Conservation (phyloP, 2,329 filamentous ascomycete genomes). For the Saccharata proteae region DNA sequence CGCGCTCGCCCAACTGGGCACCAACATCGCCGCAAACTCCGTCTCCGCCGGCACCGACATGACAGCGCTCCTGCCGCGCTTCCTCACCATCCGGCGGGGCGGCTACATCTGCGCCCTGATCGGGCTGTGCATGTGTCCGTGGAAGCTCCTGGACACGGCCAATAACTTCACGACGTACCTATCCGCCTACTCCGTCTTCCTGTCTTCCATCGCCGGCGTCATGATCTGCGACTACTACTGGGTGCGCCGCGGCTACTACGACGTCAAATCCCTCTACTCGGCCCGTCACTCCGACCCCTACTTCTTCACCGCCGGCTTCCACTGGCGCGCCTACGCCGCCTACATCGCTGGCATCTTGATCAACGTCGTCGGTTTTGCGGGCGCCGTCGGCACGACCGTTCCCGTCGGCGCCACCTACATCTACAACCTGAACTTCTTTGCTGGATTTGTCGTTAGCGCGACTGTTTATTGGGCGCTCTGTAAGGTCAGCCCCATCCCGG, state of each 20-base stretch:
- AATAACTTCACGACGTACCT: slow-evolving; percentile 89
- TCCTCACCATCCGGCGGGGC: slow-evolving; percentile 73
- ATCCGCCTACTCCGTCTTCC: slow-evolving; percentile 82
- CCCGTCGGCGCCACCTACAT: slow-evolving; percentile 72
- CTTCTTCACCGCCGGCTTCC: slow-evolving; percentile 59
- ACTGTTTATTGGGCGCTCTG: slow-evolving; percentile 59
- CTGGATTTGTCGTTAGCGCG: slow-evolving; percentile 61
- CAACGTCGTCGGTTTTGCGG: slow-evolving; percentile 85
- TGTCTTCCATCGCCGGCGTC: slow-evolving; percentile 88
- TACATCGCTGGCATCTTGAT: slow-evolving; percentile 76
- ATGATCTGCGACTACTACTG: slow-evolving; percentile 82
- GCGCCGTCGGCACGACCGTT: slow-evolving; percentile 59
- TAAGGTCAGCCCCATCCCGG: slow-evolving; percentile 58
- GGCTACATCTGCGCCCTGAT: slow-evolving; percentile 73
- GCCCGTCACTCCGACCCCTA: slow-evolving; percentile 56
- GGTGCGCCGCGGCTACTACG: slow-evolving; percentile 70
- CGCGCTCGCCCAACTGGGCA: slow-evolving; percentile 67
- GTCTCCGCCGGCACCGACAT: slow-evolving; percentile 75
- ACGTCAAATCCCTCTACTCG: slow-evolving; percentile 68
- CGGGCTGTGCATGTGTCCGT: slow-evolving; percentile 78
- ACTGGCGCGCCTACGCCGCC: slow-evolving; percentile 73
- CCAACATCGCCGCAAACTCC: slow-evolving; percentile 79
- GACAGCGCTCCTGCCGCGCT: slow-evolving; percentile 68
- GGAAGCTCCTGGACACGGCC: slow-evolving; percentile 59
- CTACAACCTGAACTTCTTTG: slow-evolving; percentile 86